These are phyloP conservation scores for Mortierella sp. DNA, from an alignment of 371 early-diverging fungal genomes.

Conservation along the genomic window DNA sequence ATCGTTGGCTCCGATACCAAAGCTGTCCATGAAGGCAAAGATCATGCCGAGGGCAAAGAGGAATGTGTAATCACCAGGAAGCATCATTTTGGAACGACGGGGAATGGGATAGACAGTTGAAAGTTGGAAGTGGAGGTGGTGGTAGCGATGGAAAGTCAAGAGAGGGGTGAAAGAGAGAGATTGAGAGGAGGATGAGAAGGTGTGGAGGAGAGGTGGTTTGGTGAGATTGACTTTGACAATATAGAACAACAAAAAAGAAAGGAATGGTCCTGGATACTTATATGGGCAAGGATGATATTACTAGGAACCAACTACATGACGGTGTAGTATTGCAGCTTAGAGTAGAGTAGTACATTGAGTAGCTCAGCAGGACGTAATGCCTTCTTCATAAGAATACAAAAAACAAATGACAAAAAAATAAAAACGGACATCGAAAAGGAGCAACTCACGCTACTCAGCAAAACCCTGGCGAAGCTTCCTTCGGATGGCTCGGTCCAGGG, in stretches of 20 bases:
- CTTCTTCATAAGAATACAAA: not conserved
- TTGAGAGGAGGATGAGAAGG: not conserved
- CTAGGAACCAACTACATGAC: too few relatives aligned
- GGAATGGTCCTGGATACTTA: not conserved
- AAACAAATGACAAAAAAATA: not conserved
- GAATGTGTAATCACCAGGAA: constrained; percentile 75
- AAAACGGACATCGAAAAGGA: constrained; percentile 2
- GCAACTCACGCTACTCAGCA: constrained; percentile 5
- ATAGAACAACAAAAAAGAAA: not conserved
- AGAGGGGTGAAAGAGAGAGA: not conserved
- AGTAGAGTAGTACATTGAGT: not conserved
- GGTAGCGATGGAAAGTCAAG: not conserved
- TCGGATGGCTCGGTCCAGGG: constrained; percentile 4
- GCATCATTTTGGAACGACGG: constrained; percentile 62
- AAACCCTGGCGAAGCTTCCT: constrained; percentile 10
- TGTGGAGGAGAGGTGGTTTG: not conserved
- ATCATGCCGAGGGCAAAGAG: constrained; percentile 84
- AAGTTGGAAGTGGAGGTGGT: not conserved
- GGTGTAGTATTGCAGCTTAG: too few relatives aligned
- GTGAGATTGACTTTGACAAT: constrained; percentile 8
- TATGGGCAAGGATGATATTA: not conserved
- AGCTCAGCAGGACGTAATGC: not conserved
- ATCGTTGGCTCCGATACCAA: constrained; percentile 90
- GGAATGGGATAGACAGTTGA: not conserved
- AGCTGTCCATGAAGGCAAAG: constrained; percentile 78